Evolutionary conservation across 2,329 filamentous ascomycete species (phyloP), one percentile per base, ranked within the genome.

Genomic region (Akanthomyces dipterigenus): DNA sequence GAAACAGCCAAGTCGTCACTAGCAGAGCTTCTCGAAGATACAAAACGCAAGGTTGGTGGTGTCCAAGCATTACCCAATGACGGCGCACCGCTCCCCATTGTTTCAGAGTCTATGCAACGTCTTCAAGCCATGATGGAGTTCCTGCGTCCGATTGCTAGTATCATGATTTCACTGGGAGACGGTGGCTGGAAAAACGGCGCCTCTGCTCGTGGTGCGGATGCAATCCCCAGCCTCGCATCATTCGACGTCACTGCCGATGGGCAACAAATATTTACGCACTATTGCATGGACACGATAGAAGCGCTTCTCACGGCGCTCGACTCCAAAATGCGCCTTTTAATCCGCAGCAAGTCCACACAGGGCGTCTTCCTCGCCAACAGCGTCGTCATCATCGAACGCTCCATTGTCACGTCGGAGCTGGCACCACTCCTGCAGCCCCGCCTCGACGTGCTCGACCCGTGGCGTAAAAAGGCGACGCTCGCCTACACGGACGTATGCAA

Each of bases 311-410:
- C 81, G 31, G 83, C 88, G 9, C 80, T 98, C 12, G 90, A 96
- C 64, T 79, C 83, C 63, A 95, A 92, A 65, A 87, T 88, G 5
- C 85, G 88, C 34, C 71, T 82, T 9, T 73, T 95, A 48, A 83
- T 95, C 62, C 92, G 93, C 70, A 85, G 84, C 63, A 95, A 92
- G 73, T 86, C 88, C 26, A 79, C 90, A 4, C 83, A 92, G 55
- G 95, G 93, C 28, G 91, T 97, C 20, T 97, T 98, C 72, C 78
- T 98, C 57, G 91, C 91, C 53, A 99, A 99, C 75, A 91, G 88
- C 65, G 84, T 96, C 62, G 85, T 88, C 62, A 85, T 96, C 54
- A 82, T 97, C 56, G 91, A 96, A 68, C 89, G 92, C 62, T 89
- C 89, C 77, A 91, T 97, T 61, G 85, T 87, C 55, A 85, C 87